A percentile compares a stretch with the other conserved stretches of the same genome.
phyloP scores from a whole-genome alignment of 1,139 yeast species.

The Spathaspora jeffriesii region DNA sequence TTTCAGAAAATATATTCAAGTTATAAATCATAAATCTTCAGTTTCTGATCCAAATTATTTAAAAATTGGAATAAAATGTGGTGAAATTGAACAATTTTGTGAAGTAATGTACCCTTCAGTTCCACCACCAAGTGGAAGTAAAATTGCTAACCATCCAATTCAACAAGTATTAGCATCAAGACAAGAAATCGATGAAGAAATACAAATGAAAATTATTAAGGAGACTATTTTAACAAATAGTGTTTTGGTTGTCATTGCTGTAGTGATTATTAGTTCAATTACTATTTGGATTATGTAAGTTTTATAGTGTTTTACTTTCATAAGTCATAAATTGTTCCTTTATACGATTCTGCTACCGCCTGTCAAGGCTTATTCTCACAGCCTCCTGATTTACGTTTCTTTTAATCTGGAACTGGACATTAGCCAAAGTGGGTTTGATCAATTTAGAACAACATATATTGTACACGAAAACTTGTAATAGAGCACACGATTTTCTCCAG shows the following conservation, averaged over 20 bases:
- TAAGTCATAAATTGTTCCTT: background rate
- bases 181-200: constrained; percentile 29
- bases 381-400: too few relatives aligned
- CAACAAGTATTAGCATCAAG: constrained; percentile 27
- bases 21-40: constrained; percentile 75
- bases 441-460: too few relatives aligned
- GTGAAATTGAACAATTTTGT: constrained; percentile 83
- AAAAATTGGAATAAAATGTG: constrained; percentile 81
- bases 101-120: constrained; percentile 67
- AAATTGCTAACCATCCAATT: constrained; percentile 19
- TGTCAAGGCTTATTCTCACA: too few relatives aligned
- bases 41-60: constrained; percentile 89
- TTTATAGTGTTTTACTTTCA: background rate
- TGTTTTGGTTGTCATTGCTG: constrained; percentile 9
- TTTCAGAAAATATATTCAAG: constrained; percentile 72
- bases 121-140: constrained; percentile 31
- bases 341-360: too few relatives aligned
- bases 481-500: too few relatives aligned
- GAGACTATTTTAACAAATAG: constrained; percentile 29
- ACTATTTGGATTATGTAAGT: constrained; percentile 3
- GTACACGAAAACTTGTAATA: too few relatives aligned
- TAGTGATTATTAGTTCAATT: constrained; percentile 7
- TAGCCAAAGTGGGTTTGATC: too few relatives aligned
- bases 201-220: constrained; percentile 23
- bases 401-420: too few relatives aligned